Percentiles rank a stretch among this genome's conserved stretches.
Evolutionary conservation across 1,139 yeast genomes (phyloP).

Genomic region (Yamadazyma triangularis): DNA sequence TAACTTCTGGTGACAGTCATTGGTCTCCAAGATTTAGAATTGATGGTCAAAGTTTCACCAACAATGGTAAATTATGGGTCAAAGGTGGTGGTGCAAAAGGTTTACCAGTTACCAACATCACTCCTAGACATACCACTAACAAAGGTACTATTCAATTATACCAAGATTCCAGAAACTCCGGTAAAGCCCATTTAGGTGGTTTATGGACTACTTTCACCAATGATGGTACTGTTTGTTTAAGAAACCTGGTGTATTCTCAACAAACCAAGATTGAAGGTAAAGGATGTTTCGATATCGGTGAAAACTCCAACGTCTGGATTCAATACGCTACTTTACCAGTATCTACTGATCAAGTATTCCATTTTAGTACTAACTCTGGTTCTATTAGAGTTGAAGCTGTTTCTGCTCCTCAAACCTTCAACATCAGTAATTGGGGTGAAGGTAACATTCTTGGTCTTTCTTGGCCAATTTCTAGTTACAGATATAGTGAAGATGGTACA

Average conservation of each 20-base stretch:
- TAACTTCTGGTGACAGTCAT: conserved; percentile 8
- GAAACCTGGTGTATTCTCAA: conserved; percentile 16
- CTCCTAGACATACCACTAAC: conserved; percentile 20
- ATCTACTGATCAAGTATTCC: conserved; percentile 13
- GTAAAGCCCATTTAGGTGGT: conserved; percentile 19
- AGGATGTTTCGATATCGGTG: conserved; percentile 19
- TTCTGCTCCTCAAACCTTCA: conserved; percentile 16
- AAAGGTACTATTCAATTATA: conserved; percentile 22
- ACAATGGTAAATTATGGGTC: conserved; percentile 12
- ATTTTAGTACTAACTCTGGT: conserved; percentile 13
- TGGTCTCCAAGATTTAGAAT: conserved; percentile 11
- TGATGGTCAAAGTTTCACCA: conserved; percentile 8
- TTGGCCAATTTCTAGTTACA: conserved; percentile 10
- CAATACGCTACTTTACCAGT: conserved; percentile 11
- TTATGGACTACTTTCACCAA: conserved; percentile 11
- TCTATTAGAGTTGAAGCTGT: conserved; percentile 15
- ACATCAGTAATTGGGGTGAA: conserved; percentile 21
- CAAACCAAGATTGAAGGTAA: conserved; percentile 14
- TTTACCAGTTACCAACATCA: conserved; percentile 14
- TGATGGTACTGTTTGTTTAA: conserved; percentile 19
- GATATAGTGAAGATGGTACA: conserved; percentile 11
- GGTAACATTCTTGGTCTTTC: conserved; percentile 18
- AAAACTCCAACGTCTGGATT: conserved; percentile 13
- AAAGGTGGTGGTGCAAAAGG: conserved; percentile 9
- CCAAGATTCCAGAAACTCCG: conserved; percentile 19